phyloP scores from a whole-genome alignment of 2,329 filamentous ascomycete genomes.

The Fusarium stilboides region DNA sequence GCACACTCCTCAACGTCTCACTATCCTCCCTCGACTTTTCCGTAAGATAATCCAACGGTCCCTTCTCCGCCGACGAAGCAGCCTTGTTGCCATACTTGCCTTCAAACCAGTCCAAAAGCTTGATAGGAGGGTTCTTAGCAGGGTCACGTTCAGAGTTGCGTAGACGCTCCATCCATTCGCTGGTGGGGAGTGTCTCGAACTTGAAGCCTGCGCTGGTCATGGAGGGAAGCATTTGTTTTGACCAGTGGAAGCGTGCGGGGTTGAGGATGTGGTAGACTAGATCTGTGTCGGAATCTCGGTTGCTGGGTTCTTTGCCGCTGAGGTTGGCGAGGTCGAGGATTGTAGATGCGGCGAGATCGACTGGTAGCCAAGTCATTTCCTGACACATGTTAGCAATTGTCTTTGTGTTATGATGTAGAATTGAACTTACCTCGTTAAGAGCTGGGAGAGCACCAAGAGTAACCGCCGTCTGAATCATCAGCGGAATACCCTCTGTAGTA shows the following conservation, averaged over 20 bases:
- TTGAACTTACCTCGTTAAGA: slow-evolving; percentile 56
- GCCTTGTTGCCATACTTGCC: slow-evolving; percentile 46
- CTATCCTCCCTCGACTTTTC: slow-evolving; percentile 37
- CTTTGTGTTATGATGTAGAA: accelerated
- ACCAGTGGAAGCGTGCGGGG: slow-evolving; percentile 62
- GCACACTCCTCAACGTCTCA: slow-evolving; percentile 32
- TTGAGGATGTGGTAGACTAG: slow-evolving; percentile 45
- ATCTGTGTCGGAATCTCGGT: slow-evolving; percentile 19
- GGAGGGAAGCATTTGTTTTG: slow-evolving; percentile 64
- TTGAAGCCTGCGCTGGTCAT: slow-evolving; percentile 60
- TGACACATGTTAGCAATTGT: not conserved
- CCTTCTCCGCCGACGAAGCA: slow-evolving; percentile 24
- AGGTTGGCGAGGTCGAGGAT: slow-evolving; percentile 38
- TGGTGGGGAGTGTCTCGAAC: slow-evolving; percentile 61
- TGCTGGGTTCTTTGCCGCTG: not conserved
- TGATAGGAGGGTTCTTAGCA: slow-evolving; percentile 65
- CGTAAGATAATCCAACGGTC: slow-evolving; percentile 34
- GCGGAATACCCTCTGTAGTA: slow-evolving; percentile 65
- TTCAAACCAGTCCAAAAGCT: slow-evolving; percentile 67
- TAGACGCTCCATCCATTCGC: slow-evolving; percentile 62
- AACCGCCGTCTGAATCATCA: slow-evolving; percentile 65
- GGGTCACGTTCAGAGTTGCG: slow-evolving; percentile 62
- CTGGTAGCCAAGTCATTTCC: slow-evolving; percentile 47
- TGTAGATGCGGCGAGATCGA: slow-evolving; percentile 34
- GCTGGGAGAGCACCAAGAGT: slow-evolving; percentile 64